phyloP scores from a whole-genome alignment of 139 green algal species.

The Auxenochlorella protothecoides region DNA sequence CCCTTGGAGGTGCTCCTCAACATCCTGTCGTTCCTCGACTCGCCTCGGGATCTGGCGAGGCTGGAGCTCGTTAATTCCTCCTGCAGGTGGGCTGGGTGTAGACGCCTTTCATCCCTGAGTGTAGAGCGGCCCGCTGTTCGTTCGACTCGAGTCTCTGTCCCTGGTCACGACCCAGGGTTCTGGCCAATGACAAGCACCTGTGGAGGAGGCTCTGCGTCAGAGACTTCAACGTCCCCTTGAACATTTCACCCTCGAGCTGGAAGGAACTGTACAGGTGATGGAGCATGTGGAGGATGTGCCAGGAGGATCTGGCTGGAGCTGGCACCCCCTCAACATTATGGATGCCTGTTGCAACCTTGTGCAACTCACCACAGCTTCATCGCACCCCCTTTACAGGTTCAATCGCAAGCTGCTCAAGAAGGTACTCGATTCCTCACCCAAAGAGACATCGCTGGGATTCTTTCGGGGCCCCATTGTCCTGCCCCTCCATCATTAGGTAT shows the following conservation, averaged over 20 bases:
- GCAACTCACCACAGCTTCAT: not conserved
- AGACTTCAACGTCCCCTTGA: constrained; percentile 14
- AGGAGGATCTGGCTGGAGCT: not conserved
- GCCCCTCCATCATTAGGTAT: too few species aligned
- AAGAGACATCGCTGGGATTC: not conserved
- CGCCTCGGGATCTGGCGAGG: constrained; percentile 12
- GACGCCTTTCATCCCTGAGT: too few species aligned
- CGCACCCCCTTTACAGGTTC: not conserved
- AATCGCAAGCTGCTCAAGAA: not conserved
- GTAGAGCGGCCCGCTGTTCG: too few species aligned
- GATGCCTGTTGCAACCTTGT: not conserved
- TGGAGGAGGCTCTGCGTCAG: constrained; percentile 20
- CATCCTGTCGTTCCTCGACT: not conserved
- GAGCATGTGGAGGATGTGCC: not conserved
- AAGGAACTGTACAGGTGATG: constrained; percentile 18
- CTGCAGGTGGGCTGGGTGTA: not conserved
- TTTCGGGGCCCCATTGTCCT: too few species aligned
- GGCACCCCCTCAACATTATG: not conserved
- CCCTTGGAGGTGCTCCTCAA: not conserved
- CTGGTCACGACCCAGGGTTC: constrained; percentile 2
- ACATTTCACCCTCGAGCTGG: constrained; percentile 10
- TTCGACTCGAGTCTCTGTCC: not conserved
- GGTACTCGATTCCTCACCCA: not conserved
- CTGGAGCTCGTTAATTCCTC: constrained; percentile 2
- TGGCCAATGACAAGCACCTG: constrained; percentile 8